A percentile compares a stretch with the other conserved stretches of the same genome.
These are phyloP conservation scores for Ophiostoma sp. DNA, from an alignment of 2,329 filamentous ascomycete genomes.

Conservation along the genomic window DNA sequence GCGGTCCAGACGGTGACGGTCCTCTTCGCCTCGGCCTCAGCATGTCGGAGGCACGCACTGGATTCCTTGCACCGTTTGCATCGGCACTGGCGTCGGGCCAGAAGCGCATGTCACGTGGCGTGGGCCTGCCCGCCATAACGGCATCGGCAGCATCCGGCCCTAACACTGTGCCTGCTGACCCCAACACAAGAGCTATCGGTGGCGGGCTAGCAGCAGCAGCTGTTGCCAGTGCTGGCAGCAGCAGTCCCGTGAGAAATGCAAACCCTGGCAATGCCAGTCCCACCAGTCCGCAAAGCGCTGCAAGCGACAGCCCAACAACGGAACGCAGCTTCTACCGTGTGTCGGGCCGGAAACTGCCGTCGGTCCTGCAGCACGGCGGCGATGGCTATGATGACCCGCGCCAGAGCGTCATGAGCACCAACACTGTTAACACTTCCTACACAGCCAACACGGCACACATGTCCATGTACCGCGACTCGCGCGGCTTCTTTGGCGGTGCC, in stretches of 20 bases:
- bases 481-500: constrained; percentile 31
- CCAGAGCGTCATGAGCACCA: constrained; percentile 26
- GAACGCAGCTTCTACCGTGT: constrained; percentile 60
- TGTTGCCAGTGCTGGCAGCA: background rate
- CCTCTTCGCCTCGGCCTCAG: constrained; percentile 2
- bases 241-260: background rate
- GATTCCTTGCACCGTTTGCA: constrained; percentile 45
- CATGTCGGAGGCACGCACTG: constrained; percentile 45
- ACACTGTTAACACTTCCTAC: background rate
- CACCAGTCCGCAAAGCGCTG: constrained; percentile 11
- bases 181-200: background rate
- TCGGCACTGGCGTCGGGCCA: constrained; percentile 42
- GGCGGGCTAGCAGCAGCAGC: background rate
- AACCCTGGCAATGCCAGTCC: background rate
- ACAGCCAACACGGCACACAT: constrained; percentile 47
- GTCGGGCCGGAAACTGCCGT: constrained; percentile 59
- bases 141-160: background rate
- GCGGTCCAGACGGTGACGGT: constrained; percentile 11
- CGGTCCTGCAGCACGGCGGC: constrained; percentile 56
- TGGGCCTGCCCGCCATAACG: background rate
- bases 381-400: constrained; percentile 49
- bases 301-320: constrained; percentile 1
- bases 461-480: constrained; percentile 29
- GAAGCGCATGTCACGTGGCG: constrained; percentile 33
- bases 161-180: too few relatives aligned